Evolutionary conservation across 106 monocot species (phyloP), one percentile per base, ranked within the genome.

Genomic region (Narthecium ossifragum): DNA sequence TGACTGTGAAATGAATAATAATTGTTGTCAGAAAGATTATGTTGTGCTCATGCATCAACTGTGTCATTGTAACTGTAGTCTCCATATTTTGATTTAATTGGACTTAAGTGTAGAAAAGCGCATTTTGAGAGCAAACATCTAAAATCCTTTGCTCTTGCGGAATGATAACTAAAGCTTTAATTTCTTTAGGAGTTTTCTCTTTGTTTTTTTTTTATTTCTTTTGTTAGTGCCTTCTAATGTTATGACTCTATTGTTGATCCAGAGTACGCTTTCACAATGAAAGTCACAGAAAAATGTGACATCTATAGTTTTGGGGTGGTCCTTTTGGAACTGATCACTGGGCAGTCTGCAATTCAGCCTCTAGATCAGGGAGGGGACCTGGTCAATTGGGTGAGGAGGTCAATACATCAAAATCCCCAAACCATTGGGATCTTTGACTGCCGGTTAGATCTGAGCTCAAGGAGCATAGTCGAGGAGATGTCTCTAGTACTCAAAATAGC

Each of bases 241-340:
- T 36, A 13, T 53, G 34, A 13, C 37, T 43, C 2, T 57, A 34
- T 66, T 34, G 29, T 29, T 70, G 21, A 58, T 73, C 41, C 78
- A 91, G 90, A 85, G 62, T 85, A 85, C 65, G 90, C 90, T 36
- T 91, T 85, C 67, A 85, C 85, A 26, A 91, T 91, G 90, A 91
- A 91, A 61, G 79, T 91, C 14, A 91, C 85, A 30, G 90, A 91
- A 40, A 91, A 91, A 61, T 79, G 90, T 26, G 85, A 91, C 48
- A 75, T 82, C 21, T 91, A 91, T 23, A 91, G 90, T 50, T 85
- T 91, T 37, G 90, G 90, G 4, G 90, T 91, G 24, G 85, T 91
- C 27, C 55, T 85, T 17, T 55, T 91, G 66, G 90, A 91, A 54
- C 32, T 91, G 43, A 48, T 91, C 41, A 91, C 90, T 12, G 90